phyloP scores from a whole-genome alignment of 441 rosid genomes.

The Erodium moschatum region DNA sequence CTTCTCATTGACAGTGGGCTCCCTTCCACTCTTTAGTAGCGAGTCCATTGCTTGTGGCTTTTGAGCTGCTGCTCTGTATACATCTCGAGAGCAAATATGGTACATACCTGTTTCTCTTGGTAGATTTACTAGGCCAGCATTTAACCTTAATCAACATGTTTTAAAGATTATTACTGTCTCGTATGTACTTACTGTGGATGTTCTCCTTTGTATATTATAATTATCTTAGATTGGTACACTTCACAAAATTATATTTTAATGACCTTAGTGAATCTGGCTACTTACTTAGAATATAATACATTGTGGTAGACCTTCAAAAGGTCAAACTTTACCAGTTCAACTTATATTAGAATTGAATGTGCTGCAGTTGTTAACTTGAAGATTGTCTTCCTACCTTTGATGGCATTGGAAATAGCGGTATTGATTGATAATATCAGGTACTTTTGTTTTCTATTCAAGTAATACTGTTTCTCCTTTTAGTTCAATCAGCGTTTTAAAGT shows the following conservation, averaged over 20 bases:
- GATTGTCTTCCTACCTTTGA: constrained; percentile 51
- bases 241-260: background rate
- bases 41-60: constrained; percentile 50
- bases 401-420: constrained; percentile 47
- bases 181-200: background rate
- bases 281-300: background rate
- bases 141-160: background rate
- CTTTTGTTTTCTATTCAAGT: constrained; percentile 10
- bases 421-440: constrained; percentile 64
- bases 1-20: constrained; percentile 52
- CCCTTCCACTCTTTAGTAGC: constrained; percentile 48
- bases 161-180: background rate
- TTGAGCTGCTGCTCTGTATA: constrained; percentile 52
- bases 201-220: background rate
- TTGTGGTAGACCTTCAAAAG: background rate
- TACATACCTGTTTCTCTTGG: constrained; percentile 14
- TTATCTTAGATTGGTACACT: background rate
- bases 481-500: background rate
- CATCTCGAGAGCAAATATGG: constrained; percentile 46
- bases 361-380: constrained; percentile 48
- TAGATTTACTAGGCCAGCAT: background rate
- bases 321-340: constrained; percentile 3
- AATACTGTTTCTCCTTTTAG: constrained; percentile 7
- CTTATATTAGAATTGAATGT: constrained; percentile 16
- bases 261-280: background rate